A percentile compares a stretch with the other conserved stretches of the same genome.
Evolutionary conservation across 495 filamentous ascomycete genomes (phyloP).

Genomic region (Hyaloscypha variabilis): DNA sequence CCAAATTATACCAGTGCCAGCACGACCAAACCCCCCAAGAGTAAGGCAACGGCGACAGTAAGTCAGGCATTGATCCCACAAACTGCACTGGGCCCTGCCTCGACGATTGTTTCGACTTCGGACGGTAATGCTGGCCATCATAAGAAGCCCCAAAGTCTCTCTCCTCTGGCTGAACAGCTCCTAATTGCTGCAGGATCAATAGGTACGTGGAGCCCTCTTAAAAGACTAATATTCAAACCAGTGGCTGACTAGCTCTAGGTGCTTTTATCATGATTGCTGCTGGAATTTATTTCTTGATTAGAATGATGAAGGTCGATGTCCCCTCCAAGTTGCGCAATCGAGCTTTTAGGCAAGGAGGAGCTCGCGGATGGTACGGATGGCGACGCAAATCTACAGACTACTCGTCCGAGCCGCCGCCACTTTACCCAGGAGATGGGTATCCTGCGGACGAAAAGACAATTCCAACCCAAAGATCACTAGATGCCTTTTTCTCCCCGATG

Average conservation of each 20-base stretch:
- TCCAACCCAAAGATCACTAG: slow-evolving; percentile 10
- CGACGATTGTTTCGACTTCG: neutral
- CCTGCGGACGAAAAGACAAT: slow-evolving; percentile 18
- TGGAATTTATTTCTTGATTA: slow-evolving; percentile 23
- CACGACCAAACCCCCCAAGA: neutral
- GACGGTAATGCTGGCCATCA: neutral
- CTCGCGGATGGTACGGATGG: slow-evolving; percentile 27
- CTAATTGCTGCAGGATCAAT: slow-evolving; percentile 52
- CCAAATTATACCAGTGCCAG: neutral
- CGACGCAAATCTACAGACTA: slow-evolving; percentile 13
- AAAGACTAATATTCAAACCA: neutral
- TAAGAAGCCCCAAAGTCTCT: slow-evolving; percentile 10
- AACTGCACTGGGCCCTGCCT: slow-evolving; percentile 9
- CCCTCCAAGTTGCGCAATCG: slow-evolving; percentile 11
- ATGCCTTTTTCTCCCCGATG: slow-evolving; percentile 9
- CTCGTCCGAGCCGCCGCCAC: slow-evolving; percentile 25
- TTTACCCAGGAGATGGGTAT: slow-evolving; percentile 13
- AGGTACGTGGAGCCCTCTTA: slow-evolving; percentile 45
- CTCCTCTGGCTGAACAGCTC: slow-evolving; percentile 41
- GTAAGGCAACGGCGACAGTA: neutral
- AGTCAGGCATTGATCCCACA: neutral
- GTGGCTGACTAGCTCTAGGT: slow-evolving; percentile 18
- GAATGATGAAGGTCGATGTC: slow-evolving; percentile 22
- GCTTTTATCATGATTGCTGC: slow-evolving; percentile 27
- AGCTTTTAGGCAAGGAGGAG: slow-evolving; percentile 19